These are phyloP conservation scores for Sporothrix curviconia DNA, from an alignment of 2,329 filamentous ascomycete genomes.

Conservation along the genomic window DNA sequence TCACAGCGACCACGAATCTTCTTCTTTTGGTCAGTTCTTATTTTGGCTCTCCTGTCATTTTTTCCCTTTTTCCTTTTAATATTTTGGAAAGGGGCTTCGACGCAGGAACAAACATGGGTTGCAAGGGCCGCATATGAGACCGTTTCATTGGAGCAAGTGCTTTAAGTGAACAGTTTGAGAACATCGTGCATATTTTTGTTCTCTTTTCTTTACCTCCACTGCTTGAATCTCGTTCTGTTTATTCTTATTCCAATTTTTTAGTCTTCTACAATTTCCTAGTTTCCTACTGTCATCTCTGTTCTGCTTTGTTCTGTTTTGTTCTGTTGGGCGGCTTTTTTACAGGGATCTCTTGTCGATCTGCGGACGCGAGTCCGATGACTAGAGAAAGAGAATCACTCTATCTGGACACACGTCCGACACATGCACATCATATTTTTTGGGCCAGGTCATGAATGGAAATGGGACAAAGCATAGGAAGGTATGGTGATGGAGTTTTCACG, in stretches of 20 bases:
- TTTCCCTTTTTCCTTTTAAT: neutral
- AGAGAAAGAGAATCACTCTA: conserved; percentile 14
- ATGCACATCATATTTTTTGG: neutral
- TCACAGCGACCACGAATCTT: conserved; percentile 13
- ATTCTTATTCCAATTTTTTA: neutral
- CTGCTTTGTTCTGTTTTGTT: neutral
- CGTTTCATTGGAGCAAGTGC: too few species aligned
- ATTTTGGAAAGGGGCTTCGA: too few species aligned
- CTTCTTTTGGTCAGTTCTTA: neutral
- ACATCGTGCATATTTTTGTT: too few species aligned
- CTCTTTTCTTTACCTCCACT: too few species aligned
- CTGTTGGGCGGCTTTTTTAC: conserved; percentile 2
- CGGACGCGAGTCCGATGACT: conserved; percentile 16
- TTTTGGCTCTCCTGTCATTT: neutral
- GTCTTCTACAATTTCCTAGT: neutral
- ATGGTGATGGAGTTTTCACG: neutral
- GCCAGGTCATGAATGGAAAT: too few species aligned
- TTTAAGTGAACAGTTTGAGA: too few species aligned
- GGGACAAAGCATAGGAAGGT: neutral
- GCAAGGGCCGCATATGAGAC: too few species aligned
- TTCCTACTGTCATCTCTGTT: neutral
- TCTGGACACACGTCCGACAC: conserved; percentile 15
- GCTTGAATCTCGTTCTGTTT: too few species aligned
- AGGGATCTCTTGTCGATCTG: conserved; percentile 13
- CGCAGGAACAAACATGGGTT: too few species aligned